Evolutionary conservation across 495 filamentous ascomycete genomes (phyloP), one percentile per base, ranked within the genome.

Genomic region (Saxophila tyrrhenica): DNA sequence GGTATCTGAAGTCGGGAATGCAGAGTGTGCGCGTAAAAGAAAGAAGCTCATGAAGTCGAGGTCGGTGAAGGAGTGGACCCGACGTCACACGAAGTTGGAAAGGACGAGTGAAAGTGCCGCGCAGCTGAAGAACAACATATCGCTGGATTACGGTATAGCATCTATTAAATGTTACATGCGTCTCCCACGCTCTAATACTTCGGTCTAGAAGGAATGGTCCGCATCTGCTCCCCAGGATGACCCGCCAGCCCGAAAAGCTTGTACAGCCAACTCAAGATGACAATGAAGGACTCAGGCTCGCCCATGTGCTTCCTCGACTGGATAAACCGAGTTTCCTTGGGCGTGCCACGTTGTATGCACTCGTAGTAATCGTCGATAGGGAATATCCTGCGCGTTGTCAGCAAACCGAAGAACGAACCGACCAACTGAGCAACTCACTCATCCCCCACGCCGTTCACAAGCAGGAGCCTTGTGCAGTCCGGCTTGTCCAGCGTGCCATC

Each of bases 291-390:
- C 52, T 65, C 61, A 2, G 70, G 70, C 62, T 72, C 70, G n/a
- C 70, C 70, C 70, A 72, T 72, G 47, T 72, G 70, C 63, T 69
- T 70, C 11, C 19, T 58, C 1, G 48, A 60, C 2, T 50, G 35
- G 3, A 71, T 59, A 53, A 71, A 69, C 0, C 65, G 59, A 42
- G 75, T 83, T 65, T 89, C 86, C 71, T 89, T 91, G 25, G 81
- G 79, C 52, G 74, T 73, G 13, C 85, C 85, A 56, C 87, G 78
- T 63, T 85, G 80, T 54, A 86, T 75, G 79, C 70, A 59, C 81
- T 69, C 64, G 78, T 79, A 55, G 75, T 67, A 88, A 64, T 89
- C 85, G 59, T 89, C 85, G 53, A 89, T 84, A 0, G 86, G 86
- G 68, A 86, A 85, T 45, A 89, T 73, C n/a, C 49, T 51, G 13